A percentile compares a stretch with the other conserved stretches of the same genome.
Evolutionary conservation across 2,329 filamentous ascomycete species (phyloP).

Genomic region (Pyrenophora seminiperda): DNA sequence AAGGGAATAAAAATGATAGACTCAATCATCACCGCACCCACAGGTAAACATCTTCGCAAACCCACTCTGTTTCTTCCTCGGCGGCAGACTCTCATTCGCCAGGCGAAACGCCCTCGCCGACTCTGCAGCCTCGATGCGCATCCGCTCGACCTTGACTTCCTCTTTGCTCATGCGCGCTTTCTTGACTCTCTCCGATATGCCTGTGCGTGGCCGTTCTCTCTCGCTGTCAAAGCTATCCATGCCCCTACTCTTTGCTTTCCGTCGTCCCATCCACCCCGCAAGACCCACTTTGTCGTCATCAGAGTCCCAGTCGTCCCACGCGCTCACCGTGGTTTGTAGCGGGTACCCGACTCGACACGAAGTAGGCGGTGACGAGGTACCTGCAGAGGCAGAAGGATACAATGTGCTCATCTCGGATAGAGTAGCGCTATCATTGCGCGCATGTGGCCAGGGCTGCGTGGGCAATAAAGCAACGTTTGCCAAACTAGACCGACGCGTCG

Average conservation of each 20-base stretch:
- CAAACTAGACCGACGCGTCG: conserved; percentile 30
- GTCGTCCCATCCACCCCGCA: conserved; percentile 31
- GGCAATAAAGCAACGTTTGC: conserved; percentile 33
- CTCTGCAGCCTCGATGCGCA: conserved; percentile 3
- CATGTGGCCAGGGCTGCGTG: conserved; percentile 15
- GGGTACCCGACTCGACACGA: conserved; percentile 29
- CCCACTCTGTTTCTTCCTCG: conserved; percentile 28
- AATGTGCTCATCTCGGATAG: conserved; percentile 36
- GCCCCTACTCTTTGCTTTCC: conserved; percentile 17
- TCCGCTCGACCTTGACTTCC: conserved; percentile 7
- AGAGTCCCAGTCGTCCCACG: conserved; percentile 47
- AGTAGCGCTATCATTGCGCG: conserved; percentile 35
- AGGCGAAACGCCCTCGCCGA: conserved; percentile 7
- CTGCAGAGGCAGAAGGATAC: conserved; percentile 26
- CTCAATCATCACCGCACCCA: conserved; percentile 26
- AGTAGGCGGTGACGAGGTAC: conserved; percentile 23
- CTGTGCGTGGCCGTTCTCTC: conserved; percentile 6
- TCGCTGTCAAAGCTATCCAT: conserved; percentile 21
- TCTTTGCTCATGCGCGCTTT: conserved; percentile 8
- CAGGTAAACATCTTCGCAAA: conserved; percentile 44
- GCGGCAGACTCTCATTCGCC: conserved; percentile 1
- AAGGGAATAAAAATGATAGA: neutral
- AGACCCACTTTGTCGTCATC: conserved; percentile 39
- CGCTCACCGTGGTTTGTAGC: conserved; percentile 39
- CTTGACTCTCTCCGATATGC: neutral